A percentile compares a stretch with the other conserved stretches of the same genome.
These are phyloP conservation scores for Neonectria magnoliae DNA, from an alignment of 2,329 filamentous ascomycete species.

Conservation along the genomic window DNA sequence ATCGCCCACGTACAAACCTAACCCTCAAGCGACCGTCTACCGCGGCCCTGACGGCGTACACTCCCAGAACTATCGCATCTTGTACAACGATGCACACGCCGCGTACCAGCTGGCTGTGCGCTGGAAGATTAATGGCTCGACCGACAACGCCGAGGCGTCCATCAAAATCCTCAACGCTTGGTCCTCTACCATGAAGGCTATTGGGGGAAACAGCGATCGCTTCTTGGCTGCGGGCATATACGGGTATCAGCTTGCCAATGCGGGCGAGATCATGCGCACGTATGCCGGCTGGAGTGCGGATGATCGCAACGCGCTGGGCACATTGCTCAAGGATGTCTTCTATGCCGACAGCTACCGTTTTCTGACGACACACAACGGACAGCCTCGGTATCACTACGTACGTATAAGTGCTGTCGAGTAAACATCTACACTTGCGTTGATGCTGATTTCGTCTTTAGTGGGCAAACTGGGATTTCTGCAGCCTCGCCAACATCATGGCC, in stretches of 20 bases:
- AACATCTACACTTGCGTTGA: too few relatives aligned
- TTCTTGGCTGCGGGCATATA: not conserved
- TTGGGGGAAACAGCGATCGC: not conserved
- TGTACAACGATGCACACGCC: not conserved
- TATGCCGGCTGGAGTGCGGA: not conserved
- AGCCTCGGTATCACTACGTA: too few relatives aligned
- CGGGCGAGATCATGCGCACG: not conserved
- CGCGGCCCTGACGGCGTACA: not conserved
- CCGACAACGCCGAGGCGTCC: not conserved
- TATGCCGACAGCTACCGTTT: too few relatives aligned
- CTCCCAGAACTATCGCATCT: not conserved
- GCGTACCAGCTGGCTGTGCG: not conserved
- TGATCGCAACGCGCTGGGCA: too few relatives aligned
- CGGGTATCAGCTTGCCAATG: not conserved
- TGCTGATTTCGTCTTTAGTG: too few relatives aligned
- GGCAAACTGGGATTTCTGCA: conserved; percentile 53
- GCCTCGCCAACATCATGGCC: conserved; percentile 51
- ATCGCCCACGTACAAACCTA: not conserved
- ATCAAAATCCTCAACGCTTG: not conserved
- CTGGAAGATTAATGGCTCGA: not conserved
- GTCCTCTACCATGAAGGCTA: not conserved
- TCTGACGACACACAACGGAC: too few relatives aligned
- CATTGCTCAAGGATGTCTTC: too few relatives aligned
- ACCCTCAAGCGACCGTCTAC: not conserved
- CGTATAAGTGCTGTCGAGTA: too few relatives aligned